Evolutionary conservation across 768 basidiomycete genomes (phyloP).

Genomic region (Candolleomyces efflorescens): DNA sequence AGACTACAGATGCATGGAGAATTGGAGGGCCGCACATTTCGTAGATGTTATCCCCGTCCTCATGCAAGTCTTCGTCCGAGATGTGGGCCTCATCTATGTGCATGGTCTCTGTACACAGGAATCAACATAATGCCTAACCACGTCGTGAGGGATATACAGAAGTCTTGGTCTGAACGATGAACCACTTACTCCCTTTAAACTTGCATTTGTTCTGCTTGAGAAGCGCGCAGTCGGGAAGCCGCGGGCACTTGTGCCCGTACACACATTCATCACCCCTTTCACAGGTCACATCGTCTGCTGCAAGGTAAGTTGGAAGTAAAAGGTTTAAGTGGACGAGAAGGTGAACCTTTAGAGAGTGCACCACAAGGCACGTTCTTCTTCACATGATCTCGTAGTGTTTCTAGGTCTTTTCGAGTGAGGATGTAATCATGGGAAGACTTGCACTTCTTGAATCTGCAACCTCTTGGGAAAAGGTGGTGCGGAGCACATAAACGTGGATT

Average conservation of each 20-base stretch:
- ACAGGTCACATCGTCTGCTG: slow-evolving; percentile 49
- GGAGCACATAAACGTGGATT: slow-evolving; percentile 64
- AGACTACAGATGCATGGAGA: too few species aligned
- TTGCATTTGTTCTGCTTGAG: slow-evolving; percentile 55
- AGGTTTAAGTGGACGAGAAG: background rate
- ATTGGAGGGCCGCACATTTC: too few species aligned
- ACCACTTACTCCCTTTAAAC: slow-evolving; percentile 50
- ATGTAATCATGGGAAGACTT: slow-evolving; percentile 61
- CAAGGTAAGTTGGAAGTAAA: background rate
- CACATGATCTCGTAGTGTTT: slow-evolving; percentile 49
- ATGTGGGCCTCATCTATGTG: too few species aligned
- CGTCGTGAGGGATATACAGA: too few species aligned
- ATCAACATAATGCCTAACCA: too few species aligned
- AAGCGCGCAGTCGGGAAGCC: slow-evolving; percentile 36
- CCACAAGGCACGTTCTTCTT: slow-evolving; percentile 56
- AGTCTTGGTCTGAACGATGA: too few species aligned
- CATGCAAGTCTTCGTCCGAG: too few species aligned
- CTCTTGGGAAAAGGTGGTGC: slow-evolving; percentile 48
- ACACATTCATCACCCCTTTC: slow-evolving; percentile 56
- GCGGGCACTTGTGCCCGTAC: slow-evolving; percentile 49
- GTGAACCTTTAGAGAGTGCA: slow-evolving; percentile 49
- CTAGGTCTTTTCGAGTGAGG: slow-evolving; percentile 47
- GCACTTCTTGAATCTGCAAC: slow-evolving; percentile 53
- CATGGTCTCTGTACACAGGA: too few species aligned
- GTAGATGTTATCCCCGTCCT: too few species aligned